Evolutionary conservation across 495 filamentous ascomycete genomes (phyloP).

Genomic region (Annulohypoxylon stygium): DNA sequence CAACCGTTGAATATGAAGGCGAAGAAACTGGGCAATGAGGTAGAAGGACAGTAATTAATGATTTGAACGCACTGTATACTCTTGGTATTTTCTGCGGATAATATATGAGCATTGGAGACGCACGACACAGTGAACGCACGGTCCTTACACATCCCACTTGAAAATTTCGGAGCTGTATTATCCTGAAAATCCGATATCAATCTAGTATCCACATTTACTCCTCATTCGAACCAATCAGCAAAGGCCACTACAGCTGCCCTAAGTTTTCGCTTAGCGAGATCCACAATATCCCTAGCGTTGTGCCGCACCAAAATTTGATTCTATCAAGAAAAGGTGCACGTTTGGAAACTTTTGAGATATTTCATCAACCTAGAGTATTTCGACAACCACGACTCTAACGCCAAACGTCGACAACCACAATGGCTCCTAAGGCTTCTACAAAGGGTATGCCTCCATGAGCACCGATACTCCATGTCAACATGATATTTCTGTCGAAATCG

Average conservation of each 20-base stretch:
- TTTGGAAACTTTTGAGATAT: constrained; percentile 2
- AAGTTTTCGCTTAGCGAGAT: constrained; percentile 3
- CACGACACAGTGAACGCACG: background rate
- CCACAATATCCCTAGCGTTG: background rate
- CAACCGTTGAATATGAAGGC: background rate
- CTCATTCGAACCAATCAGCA: background rate
- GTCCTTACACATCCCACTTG: background rate
- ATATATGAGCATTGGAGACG: background rate
- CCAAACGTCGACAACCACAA: constrained; percentile 64
- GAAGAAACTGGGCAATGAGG: background rate
- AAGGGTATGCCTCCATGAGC: constrained; percentile 70
- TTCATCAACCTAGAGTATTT: constrained; percentile 6
- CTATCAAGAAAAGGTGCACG: constrained; percentile 1
- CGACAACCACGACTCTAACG: constrained; percentile 28
- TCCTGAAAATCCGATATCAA: constrained; percentile 1
- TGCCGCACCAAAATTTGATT: constrained; percentile 7
- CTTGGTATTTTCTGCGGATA: background rate
- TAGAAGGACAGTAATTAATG: background rate
- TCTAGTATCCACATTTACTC: background rate
- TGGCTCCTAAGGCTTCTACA: constrained; percentile 75
- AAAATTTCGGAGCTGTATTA: background rate
- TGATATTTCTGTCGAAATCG: constrained; percentile 39
- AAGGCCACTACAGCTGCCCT: background rate
- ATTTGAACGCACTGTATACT: background rate
- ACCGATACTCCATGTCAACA: constrained; percentile 43